Evolutionary conservation across 257 asterid genomes (phyloP), one percentile per base, ranked within the genome.

Genomic region (Rubia yunnanensis): DNA sequence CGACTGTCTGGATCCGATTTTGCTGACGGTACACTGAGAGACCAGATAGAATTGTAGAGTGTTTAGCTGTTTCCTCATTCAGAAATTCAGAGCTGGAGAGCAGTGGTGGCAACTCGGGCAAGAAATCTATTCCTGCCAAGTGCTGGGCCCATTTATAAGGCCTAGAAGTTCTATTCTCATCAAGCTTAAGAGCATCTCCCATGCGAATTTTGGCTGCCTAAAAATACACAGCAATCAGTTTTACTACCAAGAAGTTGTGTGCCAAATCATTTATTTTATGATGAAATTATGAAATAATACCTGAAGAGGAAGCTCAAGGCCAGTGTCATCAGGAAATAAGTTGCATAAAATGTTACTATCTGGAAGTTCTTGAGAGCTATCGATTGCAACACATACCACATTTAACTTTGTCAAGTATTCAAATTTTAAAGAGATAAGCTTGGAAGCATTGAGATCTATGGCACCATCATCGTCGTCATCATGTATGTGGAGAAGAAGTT

Each of bases 91-190:
- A 67, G 60, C 69, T 81, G 18, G 86, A 72, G 76, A 85, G 70
- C 73, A 84, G 69, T 23, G 99, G 99, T 10, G 99, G 73, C 67
- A 90, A 81, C 88, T 94, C 99, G 2, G 95, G 99, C 82, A 94
- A 79, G 75, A 90, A 82, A 74, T 94, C 97, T 54, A 94, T 88
- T 62, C 99, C 99, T 41, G 99, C 97, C 80, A 94, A 82, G 81
- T 90, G 99, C 78, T 90, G 99, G 70, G 88, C 96, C 99, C 99
- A 94, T 78, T 83, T 94, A 81, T 88, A 94, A 23, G 99, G 99
- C 49, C 91, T 85, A 69, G 90, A 90, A 71, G 81, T 76, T 84
- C 89, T 79, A 74, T 67, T 79, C 74, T 75, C 92, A 82, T 86
- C 92, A 65, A 94, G 88, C 66, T 78, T 78, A 70, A 81, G 66